Evolutionary conservation across 257 asterid genomes (phyloP), one percentile per base, ranked within the genome.

Genomic region (Pogostemon cablin): DNA sequence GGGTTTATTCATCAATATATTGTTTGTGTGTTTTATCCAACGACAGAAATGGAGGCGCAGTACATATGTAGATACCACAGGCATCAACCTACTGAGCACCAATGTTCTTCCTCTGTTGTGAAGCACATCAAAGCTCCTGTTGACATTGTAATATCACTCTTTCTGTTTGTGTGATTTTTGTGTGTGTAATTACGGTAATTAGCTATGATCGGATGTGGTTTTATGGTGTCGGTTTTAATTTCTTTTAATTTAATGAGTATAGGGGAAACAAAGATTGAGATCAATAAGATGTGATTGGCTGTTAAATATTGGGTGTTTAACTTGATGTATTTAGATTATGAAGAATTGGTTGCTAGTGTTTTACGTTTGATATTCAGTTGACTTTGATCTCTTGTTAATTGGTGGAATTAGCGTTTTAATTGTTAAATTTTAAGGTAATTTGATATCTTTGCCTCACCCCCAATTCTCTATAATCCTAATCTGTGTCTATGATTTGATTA

Each of bases 71-170:
- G 83, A 43, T 81, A 78, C 78, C 92, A 82, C 67, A 77, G 63
- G 77, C 89, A 80, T 53, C 86, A 72, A 69, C 81, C 77, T 4
- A 75, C 67, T 20, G 89, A 68, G 67, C 59, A 80, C 38, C 97
- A 86, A 81, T 88, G 98, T 71, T 85, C 95, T 80, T 88, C 96
- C 9, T 77, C 81, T 59, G 88, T 87, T 69, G 84, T 84, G 35
- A 90, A 86, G 84, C 93, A 82, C 81, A 87, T 93, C 91, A 87
- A 79, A 77, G 97, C 98, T 56, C 97, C 98, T 6, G 86, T 90
- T 69, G 93, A 93, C 81, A 90, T 90, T 39, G 97, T 90, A 88
- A 72, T 52, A 62, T n/a, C 52, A 42, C 75, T 11, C 54, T 25
- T 44, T 49, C 17, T n/a, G 48, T 62, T 6, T 12, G 25, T 3